Base-by-base conservation (phyloP, 2,329 filamentous ascomycete genomes). In the Colletotrichum cuscutae region DNA sequence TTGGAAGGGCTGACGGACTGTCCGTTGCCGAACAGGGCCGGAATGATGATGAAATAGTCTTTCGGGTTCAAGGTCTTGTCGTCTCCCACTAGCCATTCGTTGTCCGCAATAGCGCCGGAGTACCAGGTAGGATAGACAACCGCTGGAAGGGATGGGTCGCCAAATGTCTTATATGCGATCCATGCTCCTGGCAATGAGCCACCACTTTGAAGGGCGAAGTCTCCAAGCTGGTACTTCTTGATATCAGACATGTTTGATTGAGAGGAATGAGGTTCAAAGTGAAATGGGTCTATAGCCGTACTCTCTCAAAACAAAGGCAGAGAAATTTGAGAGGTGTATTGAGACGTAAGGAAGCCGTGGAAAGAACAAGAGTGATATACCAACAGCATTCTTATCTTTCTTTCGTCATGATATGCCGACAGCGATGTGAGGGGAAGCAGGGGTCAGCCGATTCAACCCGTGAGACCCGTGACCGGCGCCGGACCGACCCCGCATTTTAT, bases 61-160 rank as follows among this genome's bases (percentile, higher is more conserved):
- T 67, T 83, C 0, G 93, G 92, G 73, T 88, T 88, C 56, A 95
- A 84, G 0, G 91, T 88, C 79, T 90, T 93, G 76, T 90, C 87
- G 6, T 87, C 80, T 13, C 92, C 92, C 54, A 94, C 87, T 12
- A 95, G 87, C 93, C 93, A 95, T 79, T 93, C 86, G 73, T 95
- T 95, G 77, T 94, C 91, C 2, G 86, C 84, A 74, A 95, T 93
- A 3, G 82, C 84, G 83, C 81, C 81, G 65, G 79, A 81, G 79
- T 91, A 95, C 93, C 93, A 95, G 2, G 91, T 91, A 2, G 93
- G 94, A 78, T 95, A 95, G 73, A 95, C 88, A 71, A 95, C 89
- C 2, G 90, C 90, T 8, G 93, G 93, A 6, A 83, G 85, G 0
- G 84, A 86, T 0, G 88, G 79, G 68, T 91, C 85, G 24, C 94